Evolutionary conservation across 2,329 filamentous ascomycete genomes (phyloP), one percentile per base, ranked within the genome.

Genomic region (Botrytis aclada): DNA sequence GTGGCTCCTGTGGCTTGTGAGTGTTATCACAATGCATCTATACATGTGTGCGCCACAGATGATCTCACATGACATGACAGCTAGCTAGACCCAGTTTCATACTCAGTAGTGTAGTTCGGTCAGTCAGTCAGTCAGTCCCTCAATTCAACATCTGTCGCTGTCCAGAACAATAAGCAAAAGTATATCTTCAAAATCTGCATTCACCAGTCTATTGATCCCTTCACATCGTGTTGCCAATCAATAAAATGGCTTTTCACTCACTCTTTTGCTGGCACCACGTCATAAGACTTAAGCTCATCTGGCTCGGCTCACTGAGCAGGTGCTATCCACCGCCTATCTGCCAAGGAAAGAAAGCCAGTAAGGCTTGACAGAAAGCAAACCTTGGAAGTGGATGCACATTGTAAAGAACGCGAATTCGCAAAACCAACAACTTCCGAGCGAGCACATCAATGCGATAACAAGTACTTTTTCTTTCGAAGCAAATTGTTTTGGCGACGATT

Each of bases 321-420:
- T 66, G 63, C 45, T n/a, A 39, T 51, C 32, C 43, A 32, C 67
- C 25, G 61, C 45, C 45, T n/a, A 29, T 51, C 8, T 47, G 54
- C 67, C 34, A 70, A 62, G 56, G 32, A 45, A 62, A 43, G n/a
- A 47, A 51, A 41, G 29, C 18, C 29, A 43, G 20, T 20, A 8
- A 32, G 29, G 37, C 39, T 25, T 70, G 51, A 29, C 8, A 54
- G 51, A 22, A 37, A 45, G n/a, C 37, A 61, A 62, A 62, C 39
- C 67, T 54, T 47, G 67, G 56, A 62, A 70, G 56, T 63, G 67
- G 67, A 29, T 43, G 51, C 22, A 25, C 22, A 7, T 16, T n/a
- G 47, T 25, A 54, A 4, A 20, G 56, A 63, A 47, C 54, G 37
- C 51, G 37, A 56, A 29, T 56, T 29, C 9, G 51, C 51, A 56